Conservation (phyloP, 345 rosid species). For the Populus deltoides region DNA sequence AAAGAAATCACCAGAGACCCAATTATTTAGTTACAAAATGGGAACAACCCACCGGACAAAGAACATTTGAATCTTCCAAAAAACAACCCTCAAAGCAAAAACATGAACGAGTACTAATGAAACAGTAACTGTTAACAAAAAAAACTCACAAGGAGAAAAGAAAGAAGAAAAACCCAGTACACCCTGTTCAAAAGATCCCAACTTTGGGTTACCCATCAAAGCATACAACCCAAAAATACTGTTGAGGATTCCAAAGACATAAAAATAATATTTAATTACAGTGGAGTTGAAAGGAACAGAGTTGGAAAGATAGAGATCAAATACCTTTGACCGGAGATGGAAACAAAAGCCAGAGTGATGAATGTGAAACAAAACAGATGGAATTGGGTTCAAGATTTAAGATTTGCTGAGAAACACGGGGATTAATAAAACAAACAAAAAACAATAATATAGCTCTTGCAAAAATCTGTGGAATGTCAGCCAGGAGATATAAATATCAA, state of each 20-base stretch:
- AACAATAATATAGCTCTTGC: constrained; percentile 5
- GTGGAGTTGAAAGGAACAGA: constrained; percentile 5
- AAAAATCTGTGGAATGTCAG: constrained; percentile 40
- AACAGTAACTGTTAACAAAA: constrained; percentile 27
- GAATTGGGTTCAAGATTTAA: constrained; percentile 25
- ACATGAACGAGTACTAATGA: constrained; percentile 23
- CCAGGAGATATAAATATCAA: constrained; percentile 6
- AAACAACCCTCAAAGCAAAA: not conserved
- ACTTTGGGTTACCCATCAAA: not conserved
- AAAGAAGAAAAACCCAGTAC: constrained; percentile 8
- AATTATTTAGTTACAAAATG: constrained; percentile 20
- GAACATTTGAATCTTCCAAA: constrained; percentile 13
- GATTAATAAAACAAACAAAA: not conserved
- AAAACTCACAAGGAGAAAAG: not conserved
- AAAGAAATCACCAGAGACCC: constrained; percentile 16
- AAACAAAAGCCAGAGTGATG: constrained; percentile 1
- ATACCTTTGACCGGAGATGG: constrained; percentile 36
- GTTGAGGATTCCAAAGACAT: not conserved
- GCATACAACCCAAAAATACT: not conserved
- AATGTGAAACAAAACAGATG: constrained; percentile 19
- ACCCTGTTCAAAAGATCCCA: constrained; percentile 6
- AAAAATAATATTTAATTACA: not conserved
- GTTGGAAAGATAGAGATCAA: constrained; percentile 34
- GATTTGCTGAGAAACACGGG: constrained; percentile 5
- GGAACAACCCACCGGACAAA: constrained; percentile 5